A percentile compares a stretch with the other conserved stretches of the same genome.
These are phyloP conservation scores for Thuidium tamariscinum DNA, from an alignment of 225 moss, liverwort and hornwort species.

Conservation along the genomic window DNA sequence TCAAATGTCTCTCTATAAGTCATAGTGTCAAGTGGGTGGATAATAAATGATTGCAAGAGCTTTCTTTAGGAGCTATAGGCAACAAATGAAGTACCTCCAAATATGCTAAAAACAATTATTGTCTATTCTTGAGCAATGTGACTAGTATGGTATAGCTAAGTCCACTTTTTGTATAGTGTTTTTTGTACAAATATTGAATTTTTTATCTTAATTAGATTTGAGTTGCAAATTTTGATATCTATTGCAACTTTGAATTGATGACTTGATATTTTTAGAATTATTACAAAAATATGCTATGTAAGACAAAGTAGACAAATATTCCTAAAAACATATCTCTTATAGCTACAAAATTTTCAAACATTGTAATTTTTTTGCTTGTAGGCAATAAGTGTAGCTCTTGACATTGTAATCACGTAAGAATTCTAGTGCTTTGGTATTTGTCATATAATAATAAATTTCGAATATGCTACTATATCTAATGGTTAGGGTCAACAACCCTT, in stretches of 20 bases:
- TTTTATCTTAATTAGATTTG: background rate
- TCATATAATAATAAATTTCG: background rate
- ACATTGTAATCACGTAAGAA: background rate
- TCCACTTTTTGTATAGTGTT: no score
- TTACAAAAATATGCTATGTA: background rate
- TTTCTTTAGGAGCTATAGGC: background rate
- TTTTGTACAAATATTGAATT: background rate
- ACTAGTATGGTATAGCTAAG: background rate
- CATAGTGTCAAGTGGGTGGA: no score
- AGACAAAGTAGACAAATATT: no score
- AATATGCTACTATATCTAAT: background rate
- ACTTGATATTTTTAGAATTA: background rate
- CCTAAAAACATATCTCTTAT: background rate
- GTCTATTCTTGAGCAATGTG: background rate
- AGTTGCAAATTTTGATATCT: background rate
- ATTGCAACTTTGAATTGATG: background rate
- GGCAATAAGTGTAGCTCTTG: background rate
- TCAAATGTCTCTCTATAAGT: no score
- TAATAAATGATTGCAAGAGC: no score
- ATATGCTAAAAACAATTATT: background rate
- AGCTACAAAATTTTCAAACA: background rate
- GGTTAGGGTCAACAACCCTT: background rate
- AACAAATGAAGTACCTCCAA: background rate
- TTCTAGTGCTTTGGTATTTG: background rate
- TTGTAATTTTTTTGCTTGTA: background rate